Conservation (phyloP, 768 basidiomycete genomes). For the Saitozyma sp. region DNA sequence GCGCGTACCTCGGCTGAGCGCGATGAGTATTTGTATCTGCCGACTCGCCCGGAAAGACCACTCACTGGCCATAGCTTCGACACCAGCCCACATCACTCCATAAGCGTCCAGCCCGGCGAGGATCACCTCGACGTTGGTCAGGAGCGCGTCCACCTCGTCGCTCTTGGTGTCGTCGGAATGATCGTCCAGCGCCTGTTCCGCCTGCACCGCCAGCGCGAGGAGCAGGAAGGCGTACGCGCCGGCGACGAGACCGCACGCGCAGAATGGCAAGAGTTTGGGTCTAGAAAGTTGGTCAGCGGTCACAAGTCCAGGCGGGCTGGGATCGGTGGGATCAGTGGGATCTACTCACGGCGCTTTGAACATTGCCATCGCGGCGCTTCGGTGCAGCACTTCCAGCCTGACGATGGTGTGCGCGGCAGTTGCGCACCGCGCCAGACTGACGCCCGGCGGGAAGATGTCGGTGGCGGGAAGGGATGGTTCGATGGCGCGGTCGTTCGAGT, state of each 20-base stretch:
- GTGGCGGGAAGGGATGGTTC: slow-evolving; percentile 10
- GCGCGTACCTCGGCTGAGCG: too few species aligned
- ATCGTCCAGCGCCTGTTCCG: slow-evolving; percentile 29
- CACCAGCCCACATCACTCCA: slow-evolving; percentile 51
- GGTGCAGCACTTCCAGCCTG: slow-evolving; percentile 49
- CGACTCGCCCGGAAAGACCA: slow-evolving; percentile 5
- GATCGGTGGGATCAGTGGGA: too few species aligned
- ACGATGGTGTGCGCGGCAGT: slow-evolving; percentile 51
- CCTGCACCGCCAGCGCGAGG: slow-evolving; percentile 49
- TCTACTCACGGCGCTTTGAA: slow-evolving; percentile 44
- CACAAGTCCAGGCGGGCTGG: too few species aligned
- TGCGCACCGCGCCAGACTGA: slow-evolving; percentile 46
- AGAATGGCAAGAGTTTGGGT: slow-evolving; percentile 52
- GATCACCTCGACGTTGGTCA: slow-evolving; percentile 52
- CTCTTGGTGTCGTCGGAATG: slow-evolving; percentile 13
- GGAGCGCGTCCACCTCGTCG: slow-evolving; percentile 47
- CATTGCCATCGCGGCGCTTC: slow-evolving; percentile 48
- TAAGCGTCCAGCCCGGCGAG: slow-evolving; percentile 50
- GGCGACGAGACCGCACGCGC: slow-evolving; percentile 49
- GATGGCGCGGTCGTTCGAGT: slow-evolving; percentile 11
- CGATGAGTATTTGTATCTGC: too few species aligned
- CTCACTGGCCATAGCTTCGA: slow-evolving; percentile 51
- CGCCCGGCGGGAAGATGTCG: slow-evolving; percentile 48
- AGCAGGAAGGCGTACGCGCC: slow-evolving; percentile 51
- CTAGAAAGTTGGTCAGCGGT: slow-evolving; percentile 16